Conservation (phyloP, 805 yeast genomes). For the fission yeast (Schizosaccharomyces pombe) region DNA sequence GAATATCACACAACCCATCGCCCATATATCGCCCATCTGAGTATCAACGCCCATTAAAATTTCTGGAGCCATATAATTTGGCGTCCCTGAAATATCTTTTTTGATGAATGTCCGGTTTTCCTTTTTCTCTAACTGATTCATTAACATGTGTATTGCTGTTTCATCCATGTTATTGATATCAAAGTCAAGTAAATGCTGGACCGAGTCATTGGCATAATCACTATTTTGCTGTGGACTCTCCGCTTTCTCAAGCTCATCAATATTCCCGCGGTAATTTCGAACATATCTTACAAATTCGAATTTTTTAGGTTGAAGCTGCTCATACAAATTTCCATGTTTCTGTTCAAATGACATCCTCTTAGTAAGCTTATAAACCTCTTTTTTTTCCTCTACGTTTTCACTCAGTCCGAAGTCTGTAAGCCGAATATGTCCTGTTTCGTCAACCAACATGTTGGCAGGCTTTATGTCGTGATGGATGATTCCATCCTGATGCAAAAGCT, state of each 20-base stretch:
- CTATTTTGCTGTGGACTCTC: no score
- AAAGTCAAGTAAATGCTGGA: no score
- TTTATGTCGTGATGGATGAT: slow-evolving; percentile 87
- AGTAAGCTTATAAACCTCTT: background rate
- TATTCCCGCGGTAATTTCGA: no score
- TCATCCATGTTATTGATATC: no score
- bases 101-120: slow-evolving; percentile 40
- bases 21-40: slow-evolving; percentile 95
- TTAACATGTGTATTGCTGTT: no score
- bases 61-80: slow-evolving; percentile 96
- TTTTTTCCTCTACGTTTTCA: background rate
- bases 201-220: no score
- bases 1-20: slow-evolving; percentile 87
- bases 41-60: slow-evolving; percentile 87
- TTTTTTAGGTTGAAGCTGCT: no score
- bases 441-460: slow-evolving; percentile 84
- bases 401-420: slow-evolving; percentile 79
- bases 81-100: slow-evolving; percentile 91
- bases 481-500: slow-evolving; percentile 78
- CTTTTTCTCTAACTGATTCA: background rate
- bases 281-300: no score
- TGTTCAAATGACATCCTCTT: background rate
- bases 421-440: slow-evolving; percentile 83
- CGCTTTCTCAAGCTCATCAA: no score
- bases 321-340: background rate